These are phyloP conservation scores for Diophrys appendiculata DNA, from an alignment of 73 alveolate genomes.

Conservation along the genomic window DNA sequence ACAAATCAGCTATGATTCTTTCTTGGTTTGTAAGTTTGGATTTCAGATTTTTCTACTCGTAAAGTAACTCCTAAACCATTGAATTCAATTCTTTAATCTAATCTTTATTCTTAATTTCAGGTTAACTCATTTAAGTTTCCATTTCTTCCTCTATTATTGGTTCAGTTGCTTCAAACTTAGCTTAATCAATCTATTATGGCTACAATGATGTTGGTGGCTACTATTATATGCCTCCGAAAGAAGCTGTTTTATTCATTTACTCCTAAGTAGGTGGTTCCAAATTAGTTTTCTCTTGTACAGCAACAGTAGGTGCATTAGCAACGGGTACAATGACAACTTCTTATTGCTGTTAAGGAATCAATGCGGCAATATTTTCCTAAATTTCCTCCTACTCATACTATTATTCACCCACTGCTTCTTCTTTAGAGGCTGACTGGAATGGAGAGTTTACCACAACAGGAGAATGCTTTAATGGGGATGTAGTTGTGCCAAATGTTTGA, in stretches of 20 bases:
- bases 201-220: too few species aligned
- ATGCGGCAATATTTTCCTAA: not conserved
- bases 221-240: too few species aligned
- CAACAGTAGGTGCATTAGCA: too few species aligned
- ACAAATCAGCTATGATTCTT: not conserved
- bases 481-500: not conserved
- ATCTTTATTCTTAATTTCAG: not conserved
- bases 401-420: not conserved
- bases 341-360: not conserved
- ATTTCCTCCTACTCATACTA: not conserved
- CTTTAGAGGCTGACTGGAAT: not conserved
- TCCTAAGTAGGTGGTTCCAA: too few species aligned
- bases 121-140: not conserved
- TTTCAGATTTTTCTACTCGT: not conserved
- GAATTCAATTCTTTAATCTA: not conserved
- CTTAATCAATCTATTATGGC: not conserved
- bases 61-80: not conserved
- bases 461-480: not conserved
- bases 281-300: too few species aligned
- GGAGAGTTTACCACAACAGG: not conserved
- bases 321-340: not conserved
- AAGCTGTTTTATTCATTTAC: not conserved
- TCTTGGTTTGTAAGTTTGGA: not conserved
- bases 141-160: not conserved
- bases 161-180: not conserved